These are phyloP conservation scores for Toxicodendron radicans DNA, from an alignment of 345 rosid species.

Conservation along the genomic window DNA sequence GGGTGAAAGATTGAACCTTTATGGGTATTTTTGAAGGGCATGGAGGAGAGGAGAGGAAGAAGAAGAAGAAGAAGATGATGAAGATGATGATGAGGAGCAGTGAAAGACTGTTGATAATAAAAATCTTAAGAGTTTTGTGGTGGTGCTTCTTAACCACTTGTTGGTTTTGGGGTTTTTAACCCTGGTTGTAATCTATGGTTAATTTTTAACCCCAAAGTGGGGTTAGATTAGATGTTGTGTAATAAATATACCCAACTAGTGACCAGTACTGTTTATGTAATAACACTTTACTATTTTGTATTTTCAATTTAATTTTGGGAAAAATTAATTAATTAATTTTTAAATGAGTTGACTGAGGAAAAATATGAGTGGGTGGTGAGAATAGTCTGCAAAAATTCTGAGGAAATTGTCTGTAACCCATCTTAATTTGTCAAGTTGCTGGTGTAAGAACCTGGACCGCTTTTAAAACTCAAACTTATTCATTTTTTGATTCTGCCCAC, in stretches of 20 bases:
- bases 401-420: constrained; percentile 16
- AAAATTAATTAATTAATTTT: no score
- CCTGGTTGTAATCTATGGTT: constrained; percentile 51
- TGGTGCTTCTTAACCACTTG: constrained; percentile 49
- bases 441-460: constrained; percentile 14
- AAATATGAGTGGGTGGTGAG: neutral
- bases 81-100: constrained; percentile 33
- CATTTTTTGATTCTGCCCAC: constrained; percentile 1
- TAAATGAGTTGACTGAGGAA: constrained; percentile 17
- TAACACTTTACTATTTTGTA: neutral
- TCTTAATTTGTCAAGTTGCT: constrained; percentile 23
- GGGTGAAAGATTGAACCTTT: neutral
- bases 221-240: constrained; percentile 47
- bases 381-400: neutral
- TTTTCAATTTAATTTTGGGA: no score
- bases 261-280: neutral
- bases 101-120: constrained; percentile 45
- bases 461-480: neutral
- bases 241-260: constrained; percentile 38
- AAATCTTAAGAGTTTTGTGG: constrained; percentile 58
- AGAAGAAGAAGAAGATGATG: neutral
- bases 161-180: constrained; percentile 29
- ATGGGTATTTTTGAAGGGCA: neutral
- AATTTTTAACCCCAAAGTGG: constrained; percentile 39
- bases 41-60: neutral